Base-by-base conservation (phyloP, 257 asterid genomes). In the Petunia axillaris region DNA sequence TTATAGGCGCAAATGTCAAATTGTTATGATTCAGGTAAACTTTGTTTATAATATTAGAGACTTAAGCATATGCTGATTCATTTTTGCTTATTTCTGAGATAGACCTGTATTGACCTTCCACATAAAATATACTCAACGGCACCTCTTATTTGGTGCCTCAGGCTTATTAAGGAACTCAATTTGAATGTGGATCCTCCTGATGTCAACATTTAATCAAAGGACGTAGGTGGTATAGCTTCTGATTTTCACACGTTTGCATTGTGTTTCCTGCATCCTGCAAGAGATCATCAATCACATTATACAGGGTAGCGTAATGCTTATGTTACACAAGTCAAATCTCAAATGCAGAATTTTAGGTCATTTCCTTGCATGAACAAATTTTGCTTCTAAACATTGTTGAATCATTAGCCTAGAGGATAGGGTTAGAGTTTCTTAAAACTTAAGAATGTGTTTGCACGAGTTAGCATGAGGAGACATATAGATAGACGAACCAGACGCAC, bases 11-110 rank as follows among this genome's bases (percentile, higher is more conserved):
- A 92, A 81, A 76, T 46, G 55, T 36, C 78, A 67, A n/a, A 76
- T 87, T 55, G 48, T 87, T 66, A 78, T 77, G 85, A 82, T 92
- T 83, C 98, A 95, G 82, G 98, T 91, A 87, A 87, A 89, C 75
- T 60, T 43, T 77, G 78, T 79, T 48, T 48, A 9, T 43, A 54
- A 50, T 79, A 37, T 60, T 53, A 35, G 36, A 46, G 74, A 13
- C 25, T 50, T 36, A 1, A 50, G 53, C 15, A 59, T 66, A 16
- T 53, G 35, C 79, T 35, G 53, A 7, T 79, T 65, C 35, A 40
- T 58, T 70, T 37, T 52, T 50, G 5, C 36, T 11, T 73, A 35
- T 35, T 73, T 73, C 78, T 50, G 62, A 48, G 35, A 11, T 50
- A 10, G 35, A 57, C 52, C 36, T 3, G 7, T 73, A 50, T 36